Conservation (phyloP, 2,329 filamentous ascomycete genomes). For the Phoma herbarum region DNA sequence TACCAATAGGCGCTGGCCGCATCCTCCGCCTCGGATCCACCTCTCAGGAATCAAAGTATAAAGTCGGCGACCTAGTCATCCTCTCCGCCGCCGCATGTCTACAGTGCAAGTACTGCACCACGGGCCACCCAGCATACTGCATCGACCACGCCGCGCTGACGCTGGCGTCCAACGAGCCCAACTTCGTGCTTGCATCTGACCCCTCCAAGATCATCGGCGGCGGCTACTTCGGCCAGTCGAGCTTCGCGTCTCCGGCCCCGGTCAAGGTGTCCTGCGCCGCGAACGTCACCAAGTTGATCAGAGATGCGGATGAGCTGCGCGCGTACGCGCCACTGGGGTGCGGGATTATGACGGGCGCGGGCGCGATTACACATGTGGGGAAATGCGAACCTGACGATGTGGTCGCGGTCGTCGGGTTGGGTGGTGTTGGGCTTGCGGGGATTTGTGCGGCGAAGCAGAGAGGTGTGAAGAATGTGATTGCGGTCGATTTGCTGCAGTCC, state of each 20-base stretch:
- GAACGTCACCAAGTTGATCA: conserved; percentile 54
- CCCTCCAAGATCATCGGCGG: conserved; percentile 44
- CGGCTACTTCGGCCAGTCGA: conserved; percentile 60
- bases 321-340: conserved; percentile 57
- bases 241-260: conserved; percentile 53
- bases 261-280: conserved; percentile 54
- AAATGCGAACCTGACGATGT: conserved; percentile 49
- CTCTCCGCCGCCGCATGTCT: conserved; percentile 59
- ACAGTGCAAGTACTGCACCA: conserved; percentile 58
- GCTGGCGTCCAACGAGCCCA: conserved; percentile 51
- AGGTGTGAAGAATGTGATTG: conserved; percentile 48
- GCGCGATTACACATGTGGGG: conserved; percentile 52
- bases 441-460: conserved; percentile 56
- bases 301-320: conserved; percentile 52
- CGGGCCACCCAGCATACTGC: conserved; percentile 59
- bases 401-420: conserved; percentile 55
- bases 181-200: conserved; percentile 49
- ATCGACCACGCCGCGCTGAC: conserved; percentile 46
- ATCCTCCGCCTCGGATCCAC: conserved; percentile 55
- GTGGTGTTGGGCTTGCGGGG: conserved; percentile 55
- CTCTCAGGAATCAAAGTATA: conserved; percentile 50
- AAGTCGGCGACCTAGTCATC: conserved; percentile 58
- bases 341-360: conserved; percentile 58
- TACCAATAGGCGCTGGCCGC: conserved; percentile 55
- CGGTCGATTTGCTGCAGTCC: conserved; percentile 44